Evolutionary conservation across 768 basidiomycete species (phyloP).

Genomic region (Amanita molliuscula): DNA sequence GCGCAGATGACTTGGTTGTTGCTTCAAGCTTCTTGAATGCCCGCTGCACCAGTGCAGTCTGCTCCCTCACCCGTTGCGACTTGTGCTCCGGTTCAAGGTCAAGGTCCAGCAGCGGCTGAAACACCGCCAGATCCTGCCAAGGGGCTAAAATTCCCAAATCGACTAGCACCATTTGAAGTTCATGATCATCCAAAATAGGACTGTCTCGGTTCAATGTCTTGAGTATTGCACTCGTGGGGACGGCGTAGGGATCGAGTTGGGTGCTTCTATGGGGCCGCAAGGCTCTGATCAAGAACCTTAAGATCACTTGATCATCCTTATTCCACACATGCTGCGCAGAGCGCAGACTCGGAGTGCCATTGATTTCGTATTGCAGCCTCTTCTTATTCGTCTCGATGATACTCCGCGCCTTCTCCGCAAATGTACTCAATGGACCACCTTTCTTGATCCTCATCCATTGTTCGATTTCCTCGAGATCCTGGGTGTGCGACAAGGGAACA

Average conservation of each 20-base stretch:
- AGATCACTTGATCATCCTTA: conserved; percentile 41
- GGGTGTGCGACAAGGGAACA: conserved; percentile 48
- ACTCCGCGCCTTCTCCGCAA: conserved; percentile 37
- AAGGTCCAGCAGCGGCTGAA: conserved; percentile 26
- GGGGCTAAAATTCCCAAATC: conserved; percentile 69
- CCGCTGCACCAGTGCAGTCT: conserved; percentile 18
- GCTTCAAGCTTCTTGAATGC: conserved; percentile 12
- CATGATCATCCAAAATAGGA: conserved; percentile 19
- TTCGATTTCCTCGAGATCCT: conserved; percentile 36
- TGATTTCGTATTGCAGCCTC: conserved; percentile 19
- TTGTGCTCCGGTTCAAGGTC: conserved; percentile 21
- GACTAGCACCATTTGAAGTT: conserved; percentile 40
- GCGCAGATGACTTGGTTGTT: background rate
- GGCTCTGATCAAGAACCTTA: conserved; percentile 48
- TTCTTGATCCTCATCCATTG: conserved; percentile 31
- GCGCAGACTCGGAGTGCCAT: conserved; percentile 18
- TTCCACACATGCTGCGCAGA: conserved; percentile 32
- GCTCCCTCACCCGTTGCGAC: conserved; percentile 14
- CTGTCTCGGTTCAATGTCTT: conserved; percentile 38
- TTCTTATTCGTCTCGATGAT: conserved; percentile 27
- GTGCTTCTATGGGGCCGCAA: conserved; percentile 34
- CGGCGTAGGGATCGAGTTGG: conserved; percentile 55
- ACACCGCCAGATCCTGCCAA: conserved; percentile 63
- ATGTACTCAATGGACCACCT: conserved; percentile 32
- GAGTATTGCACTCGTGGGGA: conserved; percentile 43